Evolutionary conservation across 306 rosid species (phyloP).

Genomic region (Spatholobus suberectus): DNA sequence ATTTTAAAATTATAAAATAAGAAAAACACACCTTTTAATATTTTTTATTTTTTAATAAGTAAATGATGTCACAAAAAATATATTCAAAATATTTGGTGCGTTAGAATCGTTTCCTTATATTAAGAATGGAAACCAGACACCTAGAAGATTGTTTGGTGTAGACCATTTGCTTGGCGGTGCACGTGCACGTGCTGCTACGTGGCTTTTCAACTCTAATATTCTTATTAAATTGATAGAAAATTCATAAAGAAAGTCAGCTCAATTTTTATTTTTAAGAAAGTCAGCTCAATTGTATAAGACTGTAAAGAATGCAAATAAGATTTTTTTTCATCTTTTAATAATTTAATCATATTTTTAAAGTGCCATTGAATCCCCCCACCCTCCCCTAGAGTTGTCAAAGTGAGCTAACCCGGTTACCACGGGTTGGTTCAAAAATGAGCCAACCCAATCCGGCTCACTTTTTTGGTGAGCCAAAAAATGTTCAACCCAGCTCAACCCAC

Average conservation of each 20-base stretch:
- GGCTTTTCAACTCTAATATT: conserved; percentile 24
- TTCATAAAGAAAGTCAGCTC: background rate
- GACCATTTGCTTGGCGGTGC: too few species aligned
- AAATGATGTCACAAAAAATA: background rate
- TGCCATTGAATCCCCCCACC: too few species aligned
- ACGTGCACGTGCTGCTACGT: conserved; percentile 29
- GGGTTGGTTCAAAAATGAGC: too few species aligned
- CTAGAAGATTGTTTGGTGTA: background rate
- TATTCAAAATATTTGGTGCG: background rate
- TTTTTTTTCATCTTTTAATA: too few species aligned
- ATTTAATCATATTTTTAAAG: background rate
- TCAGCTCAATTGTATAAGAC: too few species aligned
- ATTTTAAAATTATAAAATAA: background rate
- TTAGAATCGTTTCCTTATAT: background rate
- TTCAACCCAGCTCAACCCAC: too few species aligned
- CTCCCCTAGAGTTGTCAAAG: too few species aligned
- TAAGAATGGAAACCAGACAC: background rate
- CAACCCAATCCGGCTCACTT: too few species aligned
- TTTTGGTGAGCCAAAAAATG: too few species aligned
- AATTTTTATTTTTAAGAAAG: background rate
- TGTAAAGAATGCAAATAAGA: too few species aligned
- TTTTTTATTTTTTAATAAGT: background rate
- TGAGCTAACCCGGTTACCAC: too few species aligned
- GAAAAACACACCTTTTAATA: background rate
- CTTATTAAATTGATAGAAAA: conserved; percentile 5